A percentile compares a stretch with the other conserved stretches of the same genome.
Conservation (phyloP, 1,284 basidiomycete species). For the Golubevia pallescens region DNA sequence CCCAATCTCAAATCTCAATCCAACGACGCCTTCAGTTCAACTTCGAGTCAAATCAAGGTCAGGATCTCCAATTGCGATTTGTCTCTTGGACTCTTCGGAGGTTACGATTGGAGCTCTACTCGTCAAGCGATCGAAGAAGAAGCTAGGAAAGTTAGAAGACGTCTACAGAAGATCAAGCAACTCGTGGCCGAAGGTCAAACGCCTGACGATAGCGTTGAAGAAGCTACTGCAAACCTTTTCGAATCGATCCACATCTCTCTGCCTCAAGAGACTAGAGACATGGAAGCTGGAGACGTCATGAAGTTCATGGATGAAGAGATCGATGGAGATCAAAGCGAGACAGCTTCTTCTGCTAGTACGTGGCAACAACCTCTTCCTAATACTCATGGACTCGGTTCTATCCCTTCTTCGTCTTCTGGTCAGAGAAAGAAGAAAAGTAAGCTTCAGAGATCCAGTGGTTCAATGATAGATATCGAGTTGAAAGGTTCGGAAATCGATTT, state of each 20-base stretch:
- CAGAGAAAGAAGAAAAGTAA: slow-evolving; percentile 64
- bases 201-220: slow-evolving; percentile 80
- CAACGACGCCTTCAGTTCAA: background rate
- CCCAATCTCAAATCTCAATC: slow-evolving; percentile 21
- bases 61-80: slow-evolving; percentile 1
- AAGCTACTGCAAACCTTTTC: slow-evolving; percentile 80
- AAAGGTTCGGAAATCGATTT: slow-evolving; percentile 69
- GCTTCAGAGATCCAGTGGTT: slow-evolving; percentile 77
- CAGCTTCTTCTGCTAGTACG: slow-evolving; percentile 28
- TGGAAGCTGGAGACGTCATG: slow-evolving; percentile 70
- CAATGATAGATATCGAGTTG: slow-evolving; percentile 85
- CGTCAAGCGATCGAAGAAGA: slow-evolving; percentile 85
- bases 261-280: slow-evolving; percentile 24
- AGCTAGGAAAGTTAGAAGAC: slow-evolving; percentile 82
- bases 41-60: background rate
- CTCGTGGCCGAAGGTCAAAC: slow-evolving; percentile 89
- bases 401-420: background rate
- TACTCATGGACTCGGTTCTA: slow-evolving; percentile 1
- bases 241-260: slow-evolving; percentile 78
- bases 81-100: slow-evolving; percentile 28
- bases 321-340: slow-evolving; percentile 68
- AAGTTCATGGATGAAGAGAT: slow-evolving; percentile 86
- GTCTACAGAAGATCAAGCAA: slow-evolving; percentile 88
- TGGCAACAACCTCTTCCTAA: slow-evolving; percentile 36
- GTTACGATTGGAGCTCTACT: slow-evolving; percentile 90